Evolutionary conservation across 2,329 filamentous ascomycete species (phyloP), one percentile per base, ranked within the genome.

Genomic region (Pleoardoris graminearum): DNA sequence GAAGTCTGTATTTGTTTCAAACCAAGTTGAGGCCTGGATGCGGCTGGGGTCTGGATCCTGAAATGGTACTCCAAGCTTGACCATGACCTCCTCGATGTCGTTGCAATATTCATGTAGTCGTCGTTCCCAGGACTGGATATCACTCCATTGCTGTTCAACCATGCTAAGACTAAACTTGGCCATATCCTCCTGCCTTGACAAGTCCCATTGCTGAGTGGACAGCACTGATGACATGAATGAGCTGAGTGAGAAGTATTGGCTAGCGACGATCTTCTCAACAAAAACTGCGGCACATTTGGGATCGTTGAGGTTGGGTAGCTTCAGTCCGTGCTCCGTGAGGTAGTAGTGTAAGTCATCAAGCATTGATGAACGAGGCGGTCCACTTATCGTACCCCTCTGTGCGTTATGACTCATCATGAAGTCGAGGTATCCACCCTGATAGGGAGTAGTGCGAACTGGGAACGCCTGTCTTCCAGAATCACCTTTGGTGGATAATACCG

Each of bases 371-470:
- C 66, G 67, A 1, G 62, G 65, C 7, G 51, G 32, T 32, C 30
- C 30, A 4, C n/a, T 32, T 4, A 10, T 12, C 4, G 4, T 12
- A 12, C 10, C 30, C 4, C 3, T 5, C 4, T 32, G 30, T 32
- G 30, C 10, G n/a, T 4, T 3, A 10, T 32, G 30, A 0, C 55
- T 30, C 4, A 66, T 66, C 0, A 69, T 37, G 27, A 70, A 71
- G 22, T 70, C 66, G 1, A 61, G 27, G 38, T 71, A 70, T 3
- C 67, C 68, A 7, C 60, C 64, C 50, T 71, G 68, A 23, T 69
- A 71, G 0, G 68, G 58, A 0, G 11, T 7, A 30, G 67, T 70
- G 1, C 47, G 36, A 8, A 66, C 42, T 4, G 41, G 29, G 6
- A 50, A 25, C 4, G 50, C 22, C 12, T 63, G 36, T 32, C 11